Evolutionary conservation across 2,329 filamentous ascomycete genomes (phyloP).

Genomic region (Kalmusia sp.): DNA sequence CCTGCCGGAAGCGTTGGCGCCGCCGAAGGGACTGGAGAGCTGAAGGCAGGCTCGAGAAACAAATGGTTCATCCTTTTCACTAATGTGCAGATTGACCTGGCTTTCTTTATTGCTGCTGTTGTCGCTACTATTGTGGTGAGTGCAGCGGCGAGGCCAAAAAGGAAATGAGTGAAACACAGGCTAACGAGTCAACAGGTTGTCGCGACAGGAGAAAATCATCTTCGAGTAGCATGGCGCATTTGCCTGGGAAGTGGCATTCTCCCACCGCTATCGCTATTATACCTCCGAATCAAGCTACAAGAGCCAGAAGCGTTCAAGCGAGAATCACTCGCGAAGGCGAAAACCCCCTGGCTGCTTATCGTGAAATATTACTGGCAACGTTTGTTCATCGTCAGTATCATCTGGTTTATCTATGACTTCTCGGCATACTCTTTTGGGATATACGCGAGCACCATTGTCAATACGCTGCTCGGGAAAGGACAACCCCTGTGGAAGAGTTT

Average conservation of each 20-base stretch:
- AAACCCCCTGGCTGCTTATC: slow-evolving; percentile 52
- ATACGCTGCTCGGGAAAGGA: slow-evolving; percentile 65
- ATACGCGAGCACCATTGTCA: slow-evolving; percentile 79
- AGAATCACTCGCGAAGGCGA: slow-evolving; percentile 55
- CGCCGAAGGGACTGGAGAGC: slow-evolving; percentile 82
- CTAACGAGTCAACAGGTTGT: slow-evolving; percentile 54
- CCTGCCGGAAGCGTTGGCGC: slow-evolving; percentile 83
- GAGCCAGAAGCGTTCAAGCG: slow-evolving; percentile 61
- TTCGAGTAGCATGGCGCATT: slow-evolving; percentile 81
- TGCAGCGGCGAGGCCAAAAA: neutral
- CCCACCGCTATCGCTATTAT: slow-evolving; percentile 62
- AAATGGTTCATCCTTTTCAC: slow-evolving; percentile 84
- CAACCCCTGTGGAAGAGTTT: slow-evolving; percentile 77
- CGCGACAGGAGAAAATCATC: slow-evolving; percentile 63
- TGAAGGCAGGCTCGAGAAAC: slow-evolving; percentile 82
- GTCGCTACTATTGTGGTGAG: slow-evolving; percentile 71
- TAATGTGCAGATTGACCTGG: slow-evolving; percentile 85
- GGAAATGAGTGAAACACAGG: neutral
- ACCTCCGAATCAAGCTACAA: slow-evolving; percentile 63
- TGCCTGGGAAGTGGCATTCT: slow-evolving; percentile 66
- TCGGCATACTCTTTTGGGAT: slow-evolving; percentile 85
- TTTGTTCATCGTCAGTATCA: slow-evolving; percentile 60
- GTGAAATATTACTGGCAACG: slow-evolving; percentile 63
- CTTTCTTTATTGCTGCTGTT: slow-evolving; percentile 81
- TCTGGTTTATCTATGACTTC: slow-evolving; percentile 71